Evolutionary conservation across 164 flowering plant genomes (phyloP), one percentile per base, ranked within the genome.

Genomic region (Magnolia kwangsiensis): DNA sequence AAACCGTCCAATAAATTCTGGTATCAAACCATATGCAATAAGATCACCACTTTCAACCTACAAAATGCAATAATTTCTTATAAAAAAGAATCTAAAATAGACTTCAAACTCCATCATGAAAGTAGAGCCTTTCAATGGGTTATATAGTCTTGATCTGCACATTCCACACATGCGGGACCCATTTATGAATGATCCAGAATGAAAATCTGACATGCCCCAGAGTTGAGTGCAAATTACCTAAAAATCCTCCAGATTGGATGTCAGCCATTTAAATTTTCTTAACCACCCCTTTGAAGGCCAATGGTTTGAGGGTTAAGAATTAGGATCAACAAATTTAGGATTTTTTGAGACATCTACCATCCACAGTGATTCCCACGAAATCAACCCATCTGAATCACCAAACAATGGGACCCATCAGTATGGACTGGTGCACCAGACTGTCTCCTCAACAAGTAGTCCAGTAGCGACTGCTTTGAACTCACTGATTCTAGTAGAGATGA

Each of bases 21-120:
- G 99, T 82, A 96, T 94, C 58, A 96, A 90, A 45, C 99, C 99
- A 83, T 91, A 93, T 31, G 98, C 89, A 72, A 93, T 89, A 73
- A 96, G 97, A 87, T 96, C 99, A 68, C 90, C 79, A 80, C 99
- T 93, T 84, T 96, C 99, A 75, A 93, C 98, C 99, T 96, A 90
- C 71, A 87, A 73, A 69, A 59, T 13, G 68, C 68, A 61, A 20
- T 16, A 55, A 51, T 8, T 8, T 19, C 8, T 23, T 16, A 72
- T 4, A 19, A 55, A 29, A 29, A 68, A 24, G 50, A 68, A 68
- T 68, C 31, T 55, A 0, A 16, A 29, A 31, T 10, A 13, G 49
- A 45, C 67, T 31, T 19, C 21, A 67, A 49, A 50, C 8, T 9
- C 6, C 18, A 67, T 73, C 51, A 73, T 78, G 70, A 63, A 50